These are phyloP conservation scores for Didymella arachidicola DNA, from an alignment of 2,329 filamentous ascomycete species.

Conservation along the genomic window DNA sequence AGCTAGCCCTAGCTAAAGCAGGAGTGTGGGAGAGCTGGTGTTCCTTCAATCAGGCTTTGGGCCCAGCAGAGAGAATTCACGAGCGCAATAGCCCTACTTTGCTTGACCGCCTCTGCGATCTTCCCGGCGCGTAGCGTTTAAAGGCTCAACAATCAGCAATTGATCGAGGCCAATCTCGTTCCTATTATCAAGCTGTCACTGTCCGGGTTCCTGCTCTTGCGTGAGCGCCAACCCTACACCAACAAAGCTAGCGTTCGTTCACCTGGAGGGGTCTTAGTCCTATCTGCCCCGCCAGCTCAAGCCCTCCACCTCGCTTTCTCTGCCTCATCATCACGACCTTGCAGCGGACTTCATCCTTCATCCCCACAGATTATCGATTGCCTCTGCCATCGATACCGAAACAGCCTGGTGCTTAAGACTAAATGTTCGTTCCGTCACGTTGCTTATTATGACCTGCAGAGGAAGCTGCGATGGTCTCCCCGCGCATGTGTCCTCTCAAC, in stretches of 20 bases:
- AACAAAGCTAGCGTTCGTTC: constrained; percentile 45
- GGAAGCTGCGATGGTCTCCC: constrained; percentile 43
- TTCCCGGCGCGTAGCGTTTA: constrained; percentile 3
- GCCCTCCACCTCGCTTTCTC: constrained; percentile 36
- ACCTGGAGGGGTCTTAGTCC: constrained; percentile 41
- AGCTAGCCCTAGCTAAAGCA: constrained; percentile 25
- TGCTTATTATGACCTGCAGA: constrained; percentile 43
- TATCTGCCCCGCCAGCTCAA: constrained; percentile 42
- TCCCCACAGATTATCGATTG: constrained; percentile 28
- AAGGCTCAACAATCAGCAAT: constrained; percentile 10
- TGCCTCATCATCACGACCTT: constrained; percentile 30
- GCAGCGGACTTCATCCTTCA: constrained; percentile 27
- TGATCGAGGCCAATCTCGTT: neutral
- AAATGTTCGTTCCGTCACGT: constrained; percentile 53
- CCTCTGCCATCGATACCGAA: constrained; percentile 37
- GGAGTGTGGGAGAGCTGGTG: constrained; percentile 22
- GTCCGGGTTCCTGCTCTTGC: constrained; percentile 18
- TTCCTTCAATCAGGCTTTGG: constrained; percentile 19
- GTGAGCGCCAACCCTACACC: constrained; percentile 30
- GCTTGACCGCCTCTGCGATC: constrained; percentile 8
- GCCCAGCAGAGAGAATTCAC: constrained; percentile 16
- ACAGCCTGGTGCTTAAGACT: constrained; percentile 42
- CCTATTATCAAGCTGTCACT: constrained; percentile 6
- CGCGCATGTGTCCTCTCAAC: constrained; percentile 31
- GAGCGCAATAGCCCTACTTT: constrained; percentile 20